phyloP scores from a whole-genome alignment of 1,139 yeast species.

The Hanseniaspora uvarum region DNA sequence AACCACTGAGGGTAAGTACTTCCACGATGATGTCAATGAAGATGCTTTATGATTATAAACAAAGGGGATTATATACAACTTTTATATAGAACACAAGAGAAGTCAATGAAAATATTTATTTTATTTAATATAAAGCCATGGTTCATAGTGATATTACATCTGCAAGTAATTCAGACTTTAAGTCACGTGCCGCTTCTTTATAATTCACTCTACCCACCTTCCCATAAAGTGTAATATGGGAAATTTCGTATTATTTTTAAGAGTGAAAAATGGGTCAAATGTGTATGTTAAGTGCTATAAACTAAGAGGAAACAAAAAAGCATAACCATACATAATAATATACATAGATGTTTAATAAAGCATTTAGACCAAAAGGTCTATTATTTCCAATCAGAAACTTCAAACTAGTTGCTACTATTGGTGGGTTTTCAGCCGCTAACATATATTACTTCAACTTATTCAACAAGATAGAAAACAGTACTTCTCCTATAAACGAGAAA shows the following conservation, averaged over 20 bases:
- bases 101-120: neutral
- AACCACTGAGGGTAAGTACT: constrained; percentile 80
- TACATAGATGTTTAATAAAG: neutral
- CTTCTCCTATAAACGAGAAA: constrained; percentile 17
- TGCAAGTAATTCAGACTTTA: too few relatives aligned
- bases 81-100: neutral
- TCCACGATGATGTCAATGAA: constrained; percentile 90
- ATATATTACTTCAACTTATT: neutral
- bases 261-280: too few relatives aligned
- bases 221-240: too few relatives aligned
- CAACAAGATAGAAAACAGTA: constrained; percentile 3
- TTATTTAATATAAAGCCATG: neutral
- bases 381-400: neutral
- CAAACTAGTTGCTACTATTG: neutral
- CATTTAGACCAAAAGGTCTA: neutral
- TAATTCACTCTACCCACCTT: too few relatives aligned
- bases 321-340: neutral
- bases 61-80: too few relatives aligned
- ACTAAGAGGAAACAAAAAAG: neutral
- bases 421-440: neutral
- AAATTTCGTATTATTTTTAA: too few relatives aligned
- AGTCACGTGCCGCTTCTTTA: neutral
- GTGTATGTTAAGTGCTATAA: too few relatives aligned
- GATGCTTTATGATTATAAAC: constrained; percentile 38
- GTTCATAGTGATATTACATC: too few relatives aligned